Evolutionary conservation across 2,329 filamentous ascomycete genomes (phyloP), one percentile per base, ranked within the genome.

Genomic region (Hymenoscyphus infarciens): DNA sequence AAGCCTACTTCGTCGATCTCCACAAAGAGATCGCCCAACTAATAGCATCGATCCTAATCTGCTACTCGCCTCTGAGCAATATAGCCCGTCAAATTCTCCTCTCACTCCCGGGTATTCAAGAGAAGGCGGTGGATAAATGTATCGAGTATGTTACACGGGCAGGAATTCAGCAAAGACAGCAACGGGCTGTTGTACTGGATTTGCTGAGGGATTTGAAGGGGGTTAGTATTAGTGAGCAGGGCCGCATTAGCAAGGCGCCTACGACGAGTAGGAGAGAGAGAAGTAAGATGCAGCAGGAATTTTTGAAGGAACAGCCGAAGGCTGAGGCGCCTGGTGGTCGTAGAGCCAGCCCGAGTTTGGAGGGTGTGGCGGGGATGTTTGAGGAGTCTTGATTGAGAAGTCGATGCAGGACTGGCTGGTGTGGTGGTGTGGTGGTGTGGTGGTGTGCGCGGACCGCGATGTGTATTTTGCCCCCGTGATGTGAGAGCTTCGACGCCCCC

Each of bases 1-100:
- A 99, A 69, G 88, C 92, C 0, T 97, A 98, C 76, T 99, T 98
- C 76, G 93, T 97, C 38, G 95, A 99, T 69, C 85, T 96, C 66
- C 95, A 99, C 72, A 94, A 93, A 74, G 93, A 99, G 59, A 82
- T 99, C 25, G 94, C 92, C 0, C 85, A 87, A 25, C 81, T 98
- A 42, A 97, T 99, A 65, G 93, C 93, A 0, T 85, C 88, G 3
- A 95, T 98, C 65, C 82, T 97, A 70, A 83, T 89, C 8, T 84
- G 90, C 65, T 97, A 97, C 74, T 85, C 86, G 13, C 80, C 84
- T 0, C 76, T 84, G 35, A 93, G 89, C 7, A 72, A 81, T 6
- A 95, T 90, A 0, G 91, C 93, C 0, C 82, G 87, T 22, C 79
- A 87, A 5, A 84, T 98, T 45, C 82, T 99, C n/a, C 79, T 92